Evolutionary conservation across 1,284 basidiomycete genomes (phyloP).

Genomic region (Malassezia yamatoensis): DNA sequence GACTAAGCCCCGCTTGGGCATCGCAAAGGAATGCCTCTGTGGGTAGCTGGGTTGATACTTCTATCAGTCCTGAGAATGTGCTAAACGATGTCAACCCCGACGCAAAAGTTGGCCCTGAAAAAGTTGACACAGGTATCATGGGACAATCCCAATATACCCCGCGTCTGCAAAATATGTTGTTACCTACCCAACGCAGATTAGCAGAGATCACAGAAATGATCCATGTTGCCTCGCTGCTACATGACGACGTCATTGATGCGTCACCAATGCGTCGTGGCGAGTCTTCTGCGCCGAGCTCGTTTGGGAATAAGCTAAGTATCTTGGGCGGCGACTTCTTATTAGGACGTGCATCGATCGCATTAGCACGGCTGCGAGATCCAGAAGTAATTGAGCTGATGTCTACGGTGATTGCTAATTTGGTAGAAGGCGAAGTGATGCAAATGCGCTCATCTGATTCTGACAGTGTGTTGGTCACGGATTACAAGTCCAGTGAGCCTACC

Average conservation of each 20-base stretch:
- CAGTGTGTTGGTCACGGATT: conserved; percentile 13
- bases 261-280: conserved; percentile 70
- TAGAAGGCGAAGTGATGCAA: conserved; percentile 91
- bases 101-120: neutral
- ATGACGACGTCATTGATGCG: conserved; percentile 87
- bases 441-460: conserved; percentile 51
- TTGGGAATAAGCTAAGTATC: conserved; percentile 91
- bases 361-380: conserved; percentile 71
- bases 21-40: conserved; percentile 32
- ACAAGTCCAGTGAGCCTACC: conserved; percentile 8
- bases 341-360: conserved; percentile 75
- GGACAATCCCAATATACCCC: neutral
- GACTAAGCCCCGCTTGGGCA: conserved; percentile 55
- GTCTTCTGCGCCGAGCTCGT: conserved; percentile 72
- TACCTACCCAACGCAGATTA: conserved; percentile 81
- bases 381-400: conserved; percentile 90
- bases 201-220: conserved; percentile 98
- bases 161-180: conserved; percentile 36
- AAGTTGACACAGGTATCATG: no score
- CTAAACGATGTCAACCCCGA: conserved; percentile 74
- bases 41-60: conserved; percentile 29
- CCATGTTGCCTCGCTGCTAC: conserved; percentile 86
- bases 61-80: conserved; percentile 59
- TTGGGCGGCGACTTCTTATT: conserved; percentile 92
- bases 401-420: conserved; percentile 83